phyloP scores from a whole-genome alignment of 2,329 filamentous ascomycete genomes.

The Hymenoscyphus infarciens region DNA sequence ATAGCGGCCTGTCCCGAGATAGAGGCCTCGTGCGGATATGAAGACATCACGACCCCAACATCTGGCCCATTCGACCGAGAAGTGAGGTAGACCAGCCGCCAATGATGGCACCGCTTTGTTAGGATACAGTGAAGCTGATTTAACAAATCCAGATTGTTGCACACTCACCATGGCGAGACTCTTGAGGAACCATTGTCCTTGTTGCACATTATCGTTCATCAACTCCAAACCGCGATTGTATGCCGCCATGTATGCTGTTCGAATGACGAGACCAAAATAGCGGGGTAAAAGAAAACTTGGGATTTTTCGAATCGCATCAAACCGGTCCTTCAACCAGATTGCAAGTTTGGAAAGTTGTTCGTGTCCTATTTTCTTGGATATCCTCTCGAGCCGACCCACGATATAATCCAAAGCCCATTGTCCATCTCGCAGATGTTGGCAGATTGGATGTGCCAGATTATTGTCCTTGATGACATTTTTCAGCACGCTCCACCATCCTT shows the following conservation, averaged over 20 bases:
- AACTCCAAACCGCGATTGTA: slow-evolving; percentile 74
- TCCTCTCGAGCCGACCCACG: slow-evolving; percentile 70
- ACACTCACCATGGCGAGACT: slow-evolving; percentile 86
- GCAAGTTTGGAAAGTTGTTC: slow-evolving; percentile 61
- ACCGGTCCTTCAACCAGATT: slow-evolving; percentile 77
- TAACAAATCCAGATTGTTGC: slow-evolving; percentile 84
- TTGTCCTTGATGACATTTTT: slow-evolving; percentile 83
- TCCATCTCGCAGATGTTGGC: slow-evolving; percentile 86
- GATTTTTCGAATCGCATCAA: slow-evolving; percentile 78
- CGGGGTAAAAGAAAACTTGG: slow-evolving; percentile 88
- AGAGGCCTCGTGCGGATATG: slow-evolving; percentile 89
- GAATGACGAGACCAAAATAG: slow-evolving; percentile 87
- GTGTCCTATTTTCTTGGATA: slow-evolving; percentile 61
- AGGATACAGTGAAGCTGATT: slow-evolving; percentile 87
- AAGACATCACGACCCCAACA: slow-evolving; percentile 98
- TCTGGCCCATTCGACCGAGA: slow-evolving; percentile 87
- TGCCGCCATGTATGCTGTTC: slow-evolving; percentile 82
- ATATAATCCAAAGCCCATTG: slow-evolving; percentile 93
- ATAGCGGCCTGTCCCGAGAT: slow-evolving; percentile 83
- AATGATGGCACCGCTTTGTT: slow-evolving; percentile 79
- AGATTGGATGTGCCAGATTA: slow-evolving; percentile 87
- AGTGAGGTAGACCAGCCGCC: slow-evolving; percentile 90
- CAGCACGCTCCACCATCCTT: slow-evolving; percentile 96
- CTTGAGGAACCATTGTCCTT: slow-evolving; percentile 86
- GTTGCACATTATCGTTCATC: slow-evolving; percentile 71